These are phyloP conservation scores for Aphelidium insulamus DNA, from an alignment of 371 early-diverging fungal species.

Conservation along the genomic window DNA sequence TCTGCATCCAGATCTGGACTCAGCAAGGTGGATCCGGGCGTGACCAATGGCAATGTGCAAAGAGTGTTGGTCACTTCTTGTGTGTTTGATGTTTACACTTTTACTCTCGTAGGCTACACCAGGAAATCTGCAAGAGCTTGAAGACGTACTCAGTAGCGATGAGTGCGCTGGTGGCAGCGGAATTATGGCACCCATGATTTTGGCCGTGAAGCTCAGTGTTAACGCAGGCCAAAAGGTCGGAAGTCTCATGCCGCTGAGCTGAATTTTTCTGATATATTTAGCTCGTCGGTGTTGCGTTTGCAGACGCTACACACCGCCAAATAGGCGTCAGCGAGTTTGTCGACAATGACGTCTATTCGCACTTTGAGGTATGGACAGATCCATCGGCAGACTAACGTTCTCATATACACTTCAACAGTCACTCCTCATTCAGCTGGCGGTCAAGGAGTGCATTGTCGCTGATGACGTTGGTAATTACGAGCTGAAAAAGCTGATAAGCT, in stretches of 20 bases:
- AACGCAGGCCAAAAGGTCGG: constrained; percentile 28
- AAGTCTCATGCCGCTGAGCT: background rate
- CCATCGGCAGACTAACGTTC: no score
- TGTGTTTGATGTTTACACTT: no score
- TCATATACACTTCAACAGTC: constrained; percentile 21
- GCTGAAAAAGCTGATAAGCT: constrained; percentile 28
- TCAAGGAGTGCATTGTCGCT: constrained; percentile 70
- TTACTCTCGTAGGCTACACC: constrained; percentile 51
- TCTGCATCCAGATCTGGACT: constrained; percentile 71
- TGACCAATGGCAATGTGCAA: no score
- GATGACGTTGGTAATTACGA: constrained; percentile 34
- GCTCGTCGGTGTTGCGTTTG: constrained; percentile 64
- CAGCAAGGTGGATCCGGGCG: constrained; percentile 9
- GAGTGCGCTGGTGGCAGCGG: no score
- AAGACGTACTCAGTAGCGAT: constrained; percentile 54
- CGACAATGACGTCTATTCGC: constrained; percentile 76
- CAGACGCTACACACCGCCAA: constrained; percentile 52
- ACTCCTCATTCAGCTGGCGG: constrained; percentile 66
- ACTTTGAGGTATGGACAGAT: constrained; percentile 45
- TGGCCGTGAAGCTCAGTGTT: constrained; percentile 36
- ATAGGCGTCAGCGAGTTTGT: constrained; percentile 68
- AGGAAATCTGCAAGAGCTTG: constrained; percentile 70
- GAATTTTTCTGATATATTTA: constrained; percentile 9
- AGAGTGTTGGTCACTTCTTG: no score
- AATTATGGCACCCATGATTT: constrained; percentile 60